phyloP scores from a whole-genome alignment of 129 eudicot species.

The Chrysanthemum seticuspe region DNA sequence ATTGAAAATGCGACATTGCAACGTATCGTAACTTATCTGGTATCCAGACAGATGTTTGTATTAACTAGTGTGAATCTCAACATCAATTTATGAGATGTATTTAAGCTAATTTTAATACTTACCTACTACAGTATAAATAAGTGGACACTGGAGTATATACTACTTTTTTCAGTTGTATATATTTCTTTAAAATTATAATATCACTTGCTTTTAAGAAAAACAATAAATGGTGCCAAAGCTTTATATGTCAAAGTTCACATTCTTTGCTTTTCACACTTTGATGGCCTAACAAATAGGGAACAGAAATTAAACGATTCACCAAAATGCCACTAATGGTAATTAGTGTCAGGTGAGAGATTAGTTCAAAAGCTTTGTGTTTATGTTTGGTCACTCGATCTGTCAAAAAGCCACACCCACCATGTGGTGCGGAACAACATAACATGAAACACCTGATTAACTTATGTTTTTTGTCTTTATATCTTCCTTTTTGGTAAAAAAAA shows the following conservation, averaged over 20 bases:
- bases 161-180: no score
- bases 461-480: background rate
- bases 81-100: no score
- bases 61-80: no score
- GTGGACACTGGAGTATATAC: no score
- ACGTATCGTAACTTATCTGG: no score
- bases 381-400: conserved; percentile 4
- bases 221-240: no score
- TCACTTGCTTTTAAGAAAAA: no score
- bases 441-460: conserved; percentile 16
- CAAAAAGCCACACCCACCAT: background rate
- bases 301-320: no score
- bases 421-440: conserved; percentile 8
- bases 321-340: background rate
- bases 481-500: background rate
- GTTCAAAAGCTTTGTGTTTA: background rate
- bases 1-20: no score
- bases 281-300: background rate
- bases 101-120: no score
- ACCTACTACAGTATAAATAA: background rate
- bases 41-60: no score
- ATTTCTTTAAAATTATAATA: no score
- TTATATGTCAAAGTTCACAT: background rate
- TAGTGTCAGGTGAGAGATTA: conserved; percentile 21
- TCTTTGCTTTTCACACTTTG: conserved; percentile 17